Evolutionary conservation across 139 green algal genomes (phyloP).

Genomic region (Coelastrella sp.): DNA sequence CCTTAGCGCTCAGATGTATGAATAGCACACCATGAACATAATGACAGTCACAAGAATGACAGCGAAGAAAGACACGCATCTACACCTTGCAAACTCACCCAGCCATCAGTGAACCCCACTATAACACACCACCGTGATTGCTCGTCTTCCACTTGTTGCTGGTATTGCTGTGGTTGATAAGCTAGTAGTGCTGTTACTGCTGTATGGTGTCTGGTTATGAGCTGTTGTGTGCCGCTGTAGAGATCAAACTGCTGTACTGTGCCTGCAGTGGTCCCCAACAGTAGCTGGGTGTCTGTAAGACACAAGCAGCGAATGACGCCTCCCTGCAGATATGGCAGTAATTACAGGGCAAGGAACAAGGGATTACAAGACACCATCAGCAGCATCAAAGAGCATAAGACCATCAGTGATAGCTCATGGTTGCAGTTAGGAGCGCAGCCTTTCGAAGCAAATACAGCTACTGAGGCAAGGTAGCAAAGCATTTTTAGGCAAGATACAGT

Average conservation of each 20-base stretch:
- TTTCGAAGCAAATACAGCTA: no score
- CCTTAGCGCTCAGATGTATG: no score
- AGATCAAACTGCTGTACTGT: constrained; percentile 42
- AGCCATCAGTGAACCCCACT: constrained; percentile 1
- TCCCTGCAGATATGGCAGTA: not conserved
- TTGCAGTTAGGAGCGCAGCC: no score
- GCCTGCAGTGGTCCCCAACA: constrained; percentile 18
- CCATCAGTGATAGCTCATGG: no score
- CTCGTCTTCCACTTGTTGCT: not conserved
- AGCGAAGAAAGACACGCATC: not conserved
- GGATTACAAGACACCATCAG: not conserved
- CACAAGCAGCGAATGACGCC: not conserved
- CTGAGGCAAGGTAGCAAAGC: no score
- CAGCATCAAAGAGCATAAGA: not conserved
- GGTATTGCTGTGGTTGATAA: constrained; percentile 9
- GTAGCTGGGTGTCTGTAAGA: constrained; percentile 28
- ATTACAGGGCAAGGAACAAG: not conserved
- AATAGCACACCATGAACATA: not conserved
- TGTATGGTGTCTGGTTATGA: constrained; percentile 15
- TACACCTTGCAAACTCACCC: not conserved
- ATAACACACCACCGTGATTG: not conserved
- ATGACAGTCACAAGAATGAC: not conserved
- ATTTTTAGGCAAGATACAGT: no score
- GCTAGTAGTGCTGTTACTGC: constrained; percentile 15
- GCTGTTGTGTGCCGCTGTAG: constrained; percentile 30